Evolutionary conservation across 2,329 filamentous ascomycete species (phyloP), one percentile per base, ranked within the genome.

Genomic region (Trematosphaeria pertusa): DNA sequence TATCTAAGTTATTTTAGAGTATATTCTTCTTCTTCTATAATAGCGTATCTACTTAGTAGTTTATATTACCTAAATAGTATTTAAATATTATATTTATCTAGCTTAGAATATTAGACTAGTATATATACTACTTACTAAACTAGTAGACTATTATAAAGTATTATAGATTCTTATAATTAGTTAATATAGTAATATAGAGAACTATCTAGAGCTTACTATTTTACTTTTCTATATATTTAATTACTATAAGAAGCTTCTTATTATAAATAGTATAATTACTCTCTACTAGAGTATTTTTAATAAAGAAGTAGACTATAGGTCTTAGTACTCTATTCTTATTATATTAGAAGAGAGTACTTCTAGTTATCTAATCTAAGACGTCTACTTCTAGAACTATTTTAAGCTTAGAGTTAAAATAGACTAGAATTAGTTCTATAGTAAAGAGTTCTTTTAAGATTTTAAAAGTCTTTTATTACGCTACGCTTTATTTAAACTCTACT

Each of bases 361-460:
- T 19, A 12, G 22, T 32, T 14, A 28, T 17, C 18, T 32, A 32
- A 3, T 21, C 33, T 19, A 19, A 41, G 18, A 14, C 4, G 12
- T 41, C 17, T 19, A 6, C 5, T 32, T 41, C 28, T 39, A 39
- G 20, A 12, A 33, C 17, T 11, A 19, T 37, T n/a, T 37, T 20
- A 35, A 35, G 8, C 5, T 46, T 28, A 22, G 30, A 26, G 36
- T 46, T 46, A 46, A 46, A 50, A 14, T 46, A 18, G n/a, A 14
- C 14, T 46, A 46, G 21, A 8, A 37, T 46, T 26, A 24, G 17
- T 8, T 20, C 21, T 35, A 34, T 34, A 19, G 17, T 48, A 48
- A 39, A 41, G 2, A 12, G 37, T 26, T 24, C 19, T 35, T 42
- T 54, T 51, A 39, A 37, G 10, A 21, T 26, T 8, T 45, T 38